phyloP scores from a whole-genome alignment of 2,329 filamentous ascomycete species.

The Dothiorella sarmentorum region DNA sequence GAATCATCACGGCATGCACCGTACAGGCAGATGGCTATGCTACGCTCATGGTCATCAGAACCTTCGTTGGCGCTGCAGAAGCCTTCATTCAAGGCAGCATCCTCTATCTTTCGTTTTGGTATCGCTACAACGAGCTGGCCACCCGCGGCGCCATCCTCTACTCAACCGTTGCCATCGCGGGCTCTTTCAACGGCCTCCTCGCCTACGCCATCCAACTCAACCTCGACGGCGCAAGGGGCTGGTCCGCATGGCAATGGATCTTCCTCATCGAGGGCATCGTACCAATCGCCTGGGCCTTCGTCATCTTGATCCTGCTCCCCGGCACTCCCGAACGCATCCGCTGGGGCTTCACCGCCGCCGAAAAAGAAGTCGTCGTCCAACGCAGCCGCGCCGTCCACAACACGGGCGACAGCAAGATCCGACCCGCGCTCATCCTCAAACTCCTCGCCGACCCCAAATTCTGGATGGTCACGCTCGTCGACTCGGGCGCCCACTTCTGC shows the following conservation, averaged over 20 bases:
- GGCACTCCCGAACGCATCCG: not conserved
- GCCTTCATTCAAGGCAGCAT: constrained; percentile 7
- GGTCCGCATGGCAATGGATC: not conserved
- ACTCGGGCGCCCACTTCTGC: constrained; percentile 19
- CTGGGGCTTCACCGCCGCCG: not conserved
- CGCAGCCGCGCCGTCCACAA: not conserved
- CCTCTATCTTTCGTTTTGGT: constrained; percentile 5
- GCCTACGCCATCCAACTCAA: not conserved
- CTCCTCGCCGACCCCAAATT: constrained; percentile 18
- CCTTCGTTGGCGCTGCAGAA: not conserved
- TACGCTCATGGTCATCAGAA: not conserved
- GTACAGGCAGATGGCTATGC: not conserved
- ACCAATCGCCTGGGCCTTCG: not conserved
- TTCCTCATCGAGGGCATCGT: not conserved
- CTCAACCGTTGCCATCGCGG: not conserved
- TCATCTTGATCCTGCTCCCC: not conserved
- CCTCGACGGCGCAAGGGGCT: not conserved
- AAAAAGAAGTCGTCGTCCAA: not conserved
- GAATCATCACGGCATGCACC: not conserved
- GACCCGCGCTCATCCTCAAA: not conserved
- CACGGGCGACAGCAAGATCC: not conserved
- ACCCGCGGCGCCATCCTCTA: constrained; percentile 2
- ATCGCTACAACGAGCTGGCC: not conserved
- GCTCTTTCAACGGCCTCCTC: not conserved
- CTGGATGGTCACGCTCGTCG: constrained; percentile 18